Evolutionary conservation across 805 yeast genomes (phyloP).

Genomic region (Candida sakaeoensis): DNA sequence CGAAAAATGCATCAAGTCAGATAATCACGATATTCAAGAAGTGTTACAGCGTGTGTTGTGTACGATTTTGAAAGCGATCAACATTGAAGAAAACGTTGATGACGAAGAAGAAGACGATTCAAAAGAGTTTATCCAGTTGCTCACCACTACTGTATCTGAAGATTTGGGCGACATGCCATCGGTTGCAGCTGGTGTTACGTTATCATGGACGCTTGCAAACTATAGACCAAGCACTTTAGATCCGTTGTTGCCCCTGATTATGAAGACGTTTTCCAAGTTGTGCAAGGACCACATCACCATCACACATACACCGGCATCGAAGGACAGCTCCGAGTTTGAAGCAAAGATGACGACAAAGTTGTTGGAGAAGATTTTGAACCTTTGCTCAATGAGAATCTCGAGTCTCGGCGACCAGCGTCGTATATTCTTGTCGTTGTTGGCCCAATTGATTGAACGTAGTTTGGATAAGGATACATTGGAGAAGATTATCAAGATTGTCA

Average conservation of each 20-base stretch:
- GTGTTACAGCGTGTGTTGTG: conserved; percentile 71
- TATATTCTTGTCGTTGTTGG: conserved; percentile 77
- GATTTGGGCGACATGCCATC: conserved; percentile 73
- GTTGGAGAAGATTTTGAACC: conserved; percentile 69
- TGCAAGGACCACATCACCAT: conserved; percentile 81
- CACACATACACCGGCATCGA: conserved; percentile 43
- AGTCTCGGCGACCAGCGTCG: conserved; percentile 92
- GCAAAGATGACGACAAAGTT: conserved; percentile 75
- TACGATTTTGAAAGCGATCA: conserved; percentile 65
- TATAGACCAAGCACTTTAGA: conserved; percentile 73
- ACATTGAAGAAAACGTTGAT: conserved; percentile 39
- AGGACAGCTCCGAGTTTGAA: conserved; percentile 55
- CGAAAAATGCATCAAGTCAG: conserved; percentile 77
- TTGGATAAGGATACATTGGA: conserved; percentile 70
- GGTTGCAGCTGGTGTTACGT: conserved; percentile 82
- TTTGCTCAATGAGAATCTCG: conserved; percentile 77
- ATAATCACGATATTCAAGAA: conserved; percentile 83
- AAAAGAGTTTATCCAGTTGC: conserved; percentile 54
- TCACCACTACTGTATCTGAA: conserved; percentile 70
- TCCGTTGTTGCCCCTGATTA: conserved; percentile 66
- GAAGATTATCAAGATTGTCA: conserved; percentile 72
- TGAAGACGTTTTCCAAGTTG: conserved; percentile 84
- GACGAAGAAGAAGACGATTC: conserved; percentile 60
- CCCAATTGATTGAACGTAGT: conserved; percentile 87
- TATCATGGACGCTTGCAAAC: conserved; percentile 76